Conservation (phyloP, 805 yeast species). For the Wickerhamiella kurtzmanii region DNA sequence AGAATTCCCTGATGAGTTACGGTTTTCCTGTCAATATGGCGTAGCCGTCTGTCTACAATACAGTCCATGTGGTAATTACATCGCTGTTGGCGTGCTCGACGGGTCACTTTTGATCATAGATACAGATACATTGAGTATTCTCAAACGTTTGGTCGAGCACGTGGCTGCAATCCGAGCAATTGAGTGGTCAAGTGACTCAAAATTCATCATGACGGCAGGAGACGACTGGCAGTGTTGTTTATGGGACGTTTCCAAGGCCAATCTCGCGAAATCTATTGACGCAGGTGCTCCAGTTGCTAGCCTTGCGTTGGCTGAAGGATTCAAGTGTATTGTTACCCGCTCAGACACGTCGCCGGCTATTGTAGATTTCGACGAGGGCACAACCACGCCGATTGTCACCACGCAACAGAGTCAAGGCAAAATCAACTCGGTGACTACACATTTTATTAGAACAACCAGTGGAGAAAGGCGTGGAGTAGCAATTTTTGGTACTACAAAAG, state of each 20-base stretch:
- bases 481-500: constrained; percentile 9
- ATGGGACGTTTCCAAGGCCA: constrained; percentile 6
- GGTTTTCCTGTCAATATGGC: constrained; percentile 8
- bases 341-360: not conserved
- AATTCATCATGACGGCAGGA: constrained; percentile 9
- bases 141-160: constrained; percentile 7
- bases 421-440: not conserved
- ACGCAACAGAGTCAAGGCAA: not conserved
- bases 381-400: not conserved
- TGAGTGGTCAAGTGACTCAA: constrained; percentile 10
- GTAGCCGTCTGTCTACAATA: constrained; percentile 5
- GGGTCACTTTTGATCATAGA: constrained; percentile 13
- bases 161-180: constrained; percentile 4
- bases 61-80: constrained; percentile 9
- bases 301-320: not conserved
- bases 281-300: not conserved
- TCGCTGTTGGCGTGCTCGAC: constrained; percentile 8
- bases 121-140: constrained; percentile 8
- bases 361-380: not conserved
- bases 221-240: constrained; percentile 12
- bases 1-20: constrained; percentile 13
- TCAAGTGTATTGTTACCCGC: not conserved
- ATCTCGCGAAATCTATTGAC: not conserved
- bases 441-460: not conserved
- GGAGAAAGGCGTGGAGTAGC: not conserved